Percentiles rank a stretch among this genome's conserved stretches.
Conservation (phyloP, 2,329 filamentous ascomycete genomes). For the Botrytis tulipae region DNA sequence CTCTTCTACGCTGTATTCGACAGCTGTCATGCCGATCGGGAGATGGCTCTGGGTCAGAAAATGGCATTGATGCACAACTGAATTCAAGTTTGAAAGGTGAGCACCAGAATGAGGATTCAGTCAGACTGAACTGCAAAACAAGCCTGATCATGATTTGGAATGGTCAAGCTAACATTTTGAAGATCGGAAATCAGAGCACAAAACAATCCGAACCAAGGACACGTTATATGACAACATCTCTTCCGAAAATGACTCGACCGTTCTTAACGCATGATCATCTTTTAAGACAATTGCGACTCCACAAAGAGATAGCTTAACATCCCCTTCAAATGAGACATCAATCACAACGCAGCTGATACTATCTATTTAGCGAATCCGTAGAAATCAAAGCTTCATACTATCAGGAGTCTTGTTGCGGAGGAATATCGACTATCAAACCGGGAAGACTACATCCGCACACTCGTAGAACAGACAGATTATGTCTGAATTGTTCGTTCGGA, state of each 20-base stretch:
- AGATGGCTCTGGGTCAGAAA: not conserved
- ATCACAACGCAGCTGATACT: not conserved
- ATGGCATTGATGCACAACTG: not conserved
- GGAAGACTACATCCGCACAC: not conserved
- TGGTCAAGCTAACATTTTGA: not conserved
- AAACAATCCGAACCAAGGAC: not conserved
- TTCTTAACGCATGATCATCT: fast-evolving
- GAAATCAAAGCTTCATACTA: not conserved
- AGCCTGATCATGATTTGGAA: not conserved
- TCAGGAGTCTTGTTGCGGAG: not conserved
- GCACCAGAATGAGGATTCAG: not conserved
- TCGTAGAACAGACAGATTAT: not conserved
- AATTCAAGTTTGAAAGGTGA: not conserved
- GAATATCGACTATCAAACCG: too few species aligned
- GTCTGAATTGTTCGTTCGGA: not conserved
- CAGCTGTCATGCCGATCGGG: too few species aligned
- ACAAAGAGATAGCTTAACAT: not conserved
- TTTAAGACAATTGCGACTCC: not conserved
- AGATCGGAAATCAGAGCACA: not conserved
- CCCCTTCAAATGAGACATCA: not conserved
- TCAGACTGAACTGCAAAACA: not conserved
- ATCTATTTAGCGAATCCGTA: not conserved
- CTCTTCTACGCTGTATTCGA: not conserved
- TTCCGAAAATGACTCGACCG: not conserved
- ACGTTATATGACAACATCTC: not conserved